Evolutionary conservation across 2,329 filamentous ascomycete species (phyloP).

Genomic region (Trichoderma brevicompactum): DNA sequence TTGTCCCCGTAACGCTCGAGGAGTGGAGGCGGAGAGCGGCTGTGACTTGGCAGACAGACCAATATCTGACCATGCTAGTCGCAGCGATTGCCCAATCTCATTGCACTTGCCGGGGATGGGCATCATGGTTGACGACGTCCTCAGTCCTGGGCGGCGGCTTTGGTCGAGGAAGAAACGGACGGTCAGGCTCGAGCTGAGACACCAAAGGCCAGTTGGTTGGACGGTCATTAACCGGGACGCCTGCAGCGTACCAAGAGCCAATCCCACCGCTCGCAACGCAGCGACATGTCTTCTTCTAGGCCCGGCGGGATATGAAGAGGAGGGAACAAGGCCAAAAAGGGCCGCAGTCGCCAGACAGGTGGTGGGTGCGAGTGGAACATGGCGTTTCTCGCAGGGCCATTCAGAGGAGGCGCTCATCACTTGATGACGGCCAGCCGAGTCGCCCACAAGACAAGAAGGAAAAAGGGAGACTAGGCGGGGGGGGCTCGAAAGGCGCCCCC

Average conservation of each 20-base stretch:
- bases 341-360: conserved; percentile 12
- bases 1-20: background rate
- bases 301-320: conserved; percentile 3
- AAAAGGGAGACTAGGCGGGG: conserved; percentile 9
- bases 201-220: conserved; percentile 27
- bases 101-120: background rate
- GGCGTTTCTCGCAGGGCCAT: conserved; percentile 11
- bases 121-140: conserved; percentile 9
- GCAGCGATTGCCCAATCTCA: conserved; percentile 24
- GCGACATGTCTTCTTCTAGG: conserved; percentile 18
- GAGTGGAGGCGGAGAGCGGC: conserved; percentile 11
- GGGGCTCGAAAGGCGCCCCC: background rate
- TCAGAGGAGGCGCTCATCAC: conserved; percentile 12
- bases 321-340: conserved; percentile 17
- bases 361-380: conserved; percentile 28
- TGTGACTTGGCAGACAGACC: conserved; percentile 6
- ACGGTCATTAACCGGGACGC: conserved; percentile 27
- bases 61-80: conserved; percentile 15
- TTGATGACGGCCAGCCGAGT: background rate
- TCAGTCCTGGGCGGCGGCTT: background rate
- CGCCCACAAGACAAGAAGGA: conserved; percentile 3
- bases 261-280: conserved; percentile 13
- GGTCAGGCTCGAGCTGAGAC: conserved; percentile 36
- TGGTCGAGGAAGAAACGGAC: conserved; percentile 19
- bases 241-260: conserved; percentile 22